Evolutionary conservation across 2,329 filamentous ascomycete genomes (phyloP), one percentile per base, ranked within the genome.

Genomic region (Lojkania enalia): DNA sequence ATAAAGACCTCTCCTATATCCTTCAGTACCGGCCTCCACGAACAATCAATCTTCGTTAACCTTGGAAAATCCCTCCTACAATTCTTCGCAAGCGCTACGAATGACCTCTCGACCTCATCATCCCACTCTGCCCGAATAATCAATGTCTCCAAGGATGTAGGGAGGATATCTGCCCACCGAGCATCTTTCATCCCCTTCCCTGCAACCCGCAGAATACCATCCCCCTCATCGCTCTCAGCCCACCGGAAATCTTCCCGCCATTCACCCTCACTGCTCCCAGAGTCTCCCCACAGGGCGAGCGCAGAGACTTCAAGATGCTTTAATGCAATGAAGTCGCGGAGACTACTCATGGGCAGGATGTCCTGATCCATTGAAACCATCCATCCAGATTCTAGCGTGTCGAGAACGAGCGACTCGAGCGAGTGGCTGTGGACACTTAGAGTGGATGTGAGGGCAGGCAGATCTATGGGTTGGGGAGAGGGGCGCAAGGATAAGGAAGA

Each of bases 41-140:
- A 44, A 20, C 47, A 55, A 20, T 55, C 50, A 6, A 55, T 30
- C 4, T 7, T 25, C 35, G 35, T 52, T 35, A 55, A 25, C 13
- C 43, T 35, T 20, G 49, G 45, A 4, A 49, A 18, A 6, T 32
- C 14, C 3, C 15, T n/a, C 1, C 20, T 4, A 21, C 48, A 46
- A 9, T 57, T 49, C 16, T 20, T 19, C 4, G 35, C 23, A n/a
- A 55, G 29, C 4, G 30, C 39, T 14, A 35, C 12, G 2, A 55
- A 29, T 5, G 33, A 32, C 7, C 48, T 35, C n/a, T 54, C 50
- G 5, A 56, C 39, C 29, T 51, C 42, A 9, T 54, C 48, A 21
- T 57, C 51, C 54, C 54, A 59, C 35, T 57, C 54, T 5, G 43
- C 42, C 3, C 48, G 33, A 18, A 59, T 41, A 4, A 46, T 31